Conservation (phyloP, 345 rosid genomes). For the Citrus medica region DNA sequence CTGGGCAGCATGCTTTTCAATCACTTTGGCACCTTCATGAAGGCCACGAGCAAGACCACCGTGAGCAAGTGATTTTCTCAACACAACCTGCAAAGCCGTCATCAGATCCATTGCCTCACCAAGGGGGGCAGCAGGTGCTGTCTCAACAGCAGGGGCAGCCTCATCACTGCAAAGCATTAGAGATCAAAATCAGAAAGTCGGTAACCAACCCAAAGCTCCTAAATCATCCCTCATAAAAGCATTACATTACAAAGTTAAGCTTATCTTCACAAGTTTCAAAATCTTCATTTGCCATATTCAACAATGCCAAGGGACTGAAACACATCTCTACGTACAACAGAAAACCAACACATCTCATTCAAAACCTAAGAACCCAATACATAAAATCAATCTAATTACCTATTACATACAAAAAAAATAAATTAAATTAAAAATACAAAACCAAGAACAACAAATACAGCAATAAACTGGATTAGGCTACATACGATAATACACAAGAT, state of each 20-base stretch:
- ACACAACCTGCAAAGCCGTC: slow-evolving; percentile 69
- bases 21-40: slow-evolving; percentile 71
- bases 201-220: neutral
- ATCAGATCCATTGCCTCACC: slow-evolving; percentile 76
- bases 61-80: slow-evolving; percentile 76
- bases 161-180: slow-evolving; percentile 51
- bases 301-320: neutral
- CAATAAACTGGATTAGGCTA: neutral
- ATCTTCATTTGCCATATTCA: neutral
- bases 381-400: neutral
- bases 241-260: neutral
- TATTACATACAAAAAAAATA: too few species aligned
- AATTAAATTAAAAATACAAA: neutral
- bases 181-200: neutral
- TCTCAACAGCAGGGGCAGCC: slow-evolving; percentile 45
- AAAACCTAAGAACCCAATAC: neutral
- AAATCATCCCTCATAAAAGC: neutral
- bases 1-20: slow-evolving; percentile 75
- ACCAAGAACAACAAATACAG: neutral
- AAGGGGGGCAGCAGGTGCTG: slow-evolving; percentile 31
- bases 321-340: too few species aligned
- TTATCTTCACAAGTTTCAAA: neutral
- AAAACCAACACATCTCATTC: neutral
- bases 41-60: slow-evolving; percentile 78
- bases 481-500: neutral